Evolutionary conservation across 345 rosid species (phyloP).

Genomic region (Balakata baccata): DNA sequence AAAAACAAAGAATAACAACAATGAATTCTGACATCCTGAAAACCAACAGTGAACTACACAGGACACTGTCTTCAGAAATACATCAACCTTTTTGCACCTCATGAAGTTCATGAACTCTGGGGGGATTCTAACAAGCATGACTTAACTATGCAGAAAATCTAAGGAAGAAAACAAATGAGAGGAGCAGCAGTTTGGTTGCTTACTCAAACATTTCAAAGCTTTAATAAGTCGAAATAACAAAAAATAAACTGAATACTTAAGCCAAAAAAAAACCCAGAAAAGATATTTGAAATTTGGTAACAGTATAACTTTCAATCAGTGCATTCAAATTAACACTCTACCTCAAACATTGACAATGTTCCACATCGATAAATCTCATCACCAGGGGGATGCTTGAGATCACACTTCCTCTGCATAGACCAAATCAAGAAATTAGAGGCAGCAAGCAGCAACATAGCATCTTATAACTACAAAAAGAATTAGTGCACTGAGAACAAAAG

Average conservation of each 20-base stretch:
- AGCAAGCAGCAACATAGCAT: background rate
- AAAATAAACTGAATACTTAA: background rate
- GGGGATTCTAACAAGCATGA: background rate
- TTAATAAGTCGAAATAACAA: background rate
- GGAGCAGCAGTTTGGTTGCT: background rate
- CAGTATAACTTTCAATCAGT: background rate
- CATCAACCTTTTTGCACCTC: background rate
- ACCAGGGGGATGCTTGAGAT: conserved; percentile 97
- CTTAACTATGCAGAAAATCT: background rate
- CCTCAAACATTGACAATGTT: conserved; percentile 99
- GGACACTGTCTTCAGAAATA: background rate
- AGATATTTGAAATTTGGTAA: background rate
- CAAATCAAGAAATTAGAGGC: background rate
- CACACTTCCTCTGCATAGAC: conserved; percentile 73
- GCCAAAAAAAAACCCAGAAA: background rate
- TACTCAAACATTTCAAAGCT: background rate
- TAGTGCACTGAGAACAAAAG: background rate
- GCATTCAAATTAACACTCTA: conserved; percentile 15
- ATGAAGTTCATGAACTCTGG: background rate
- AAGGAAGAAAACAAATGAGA: background rate
- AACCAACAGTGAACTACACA: background rate
- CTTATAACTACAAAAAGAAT: background rate
- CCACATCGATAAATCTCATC: conserved; percentile 98
- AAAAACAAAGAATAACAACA: background rate
- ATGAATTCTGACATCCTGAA: background rate